Base-by-base conservation (phyloP, 2,329 filamentous ascomycete genomes). In the Ophiostoma triangulosporum region DNA sequence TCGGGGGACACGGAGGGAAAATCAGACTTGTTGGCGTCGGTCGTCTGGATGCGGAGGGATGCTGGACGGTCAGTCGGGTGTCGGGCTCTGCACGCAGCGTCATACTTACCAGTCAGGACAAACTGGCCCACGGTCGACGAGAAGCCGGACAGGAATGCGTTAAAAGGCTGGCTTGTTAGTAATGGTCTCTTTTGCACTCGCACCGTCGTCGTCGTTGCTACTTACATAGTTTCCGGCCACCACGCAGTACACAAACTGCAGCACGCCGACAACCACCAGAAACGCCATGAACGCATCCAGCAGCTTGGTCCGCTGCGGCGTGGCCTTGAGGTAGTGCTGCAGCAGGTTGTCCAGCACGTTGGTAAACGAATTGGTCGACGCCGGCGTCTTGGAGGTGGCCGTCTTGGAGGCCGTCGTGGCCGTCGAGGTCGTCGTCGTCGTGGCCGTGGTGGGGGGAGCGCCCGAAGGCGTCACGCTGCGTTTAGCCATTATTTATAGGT, bases 81-180 rank as follows among this genome's bases (percentile, higher is more conserved):
- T 35, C 14, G n/a, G 15, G 15, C 15, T 14, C 12, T 9, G 7
- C 32, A n/a, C 14, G n/a, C 15, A 3, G 14, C 5, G 24, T 17
- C n/a, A 53, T 24, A 73, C 73, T 64, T 83, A 75, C 88, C 88
- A 50, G 93, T 96, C 61, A 98, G 80, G 58, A 98, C 93, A 68
- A 98, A 98, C 68, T 98, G 93, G 57, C 93, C 93, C 58, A 98
- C 91, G 1, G 91, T 93, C 15, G 91, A 88, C 57, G 81, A 83
- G 74, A 98, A 98, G 48, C 93, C 94, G 31, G 90, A 88, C 31
- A 98, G 81, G 74, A 98, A 98, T 59, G 94, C 93, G 68, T 98
- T 98, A 77, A 98, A 98, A 9, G 93, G 93, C 91, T 97, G 64
- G 56, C 53, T n/a, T 35, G 29, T 55, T 7, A 29, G 33, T 27